A percentile compares a stretch with the other conserved stretches of the same genome.
Conservation (phyloP, 1,284 basidiomycete genomes). For the Ceratobasidium sp. region DNA sequence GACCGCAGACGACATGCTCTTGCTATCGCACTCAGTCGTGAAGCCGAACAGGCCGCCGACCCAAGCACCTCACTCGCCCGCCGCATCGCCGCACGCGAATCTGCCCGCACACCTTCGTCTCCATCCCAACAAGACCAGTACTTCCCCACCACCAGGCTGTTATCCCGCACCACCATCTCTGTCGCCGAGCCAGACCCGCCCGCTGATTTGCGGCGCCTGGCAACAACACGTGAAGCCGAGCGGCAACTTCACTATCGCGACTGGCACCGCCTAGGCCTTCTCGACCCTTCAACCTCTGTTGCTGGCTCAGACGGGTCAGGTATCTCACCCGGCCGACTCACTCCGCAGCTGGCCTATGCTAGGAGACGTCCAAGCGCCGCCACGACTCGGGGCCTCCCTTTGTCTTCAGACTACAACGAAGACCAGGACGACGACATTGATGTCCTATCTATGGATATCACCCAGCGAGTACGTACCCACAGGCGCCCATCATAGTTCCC, state of each 20-base stretch:
- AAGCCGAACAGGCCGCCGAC: slow-evolving; percentile 28
- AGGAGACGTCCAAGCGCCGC: slow-evolving; percentile 32
- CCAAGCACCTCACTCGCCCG: slow-evolving; percentile 37
- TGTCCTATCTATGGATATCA: slow-evolving; percentile 16
- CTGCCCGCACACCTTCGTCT: not conserved
- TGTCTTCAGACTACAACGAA: slow-evolving; percentile 11
- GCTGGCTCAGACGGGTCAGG: slow-evolving; percentile 16
- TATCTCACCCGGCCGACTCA: slow-evolving; percentile 26
- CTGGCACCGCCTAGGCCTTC: slow-evolving; percentile 36
- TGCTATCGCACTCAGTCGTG: slow-evolving; percentile 24
- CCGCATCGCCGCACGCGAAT: slow-evolving; percentile 33
- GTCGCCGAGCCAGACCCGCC: slow-evolving; percentile 38
- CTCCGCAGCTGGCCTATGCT: slow-evolving; percentile 12
- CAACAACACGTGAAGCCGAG: slow-evolving; percentile 42
- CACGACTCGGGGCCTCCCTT: slow-evolving; percentile 15
- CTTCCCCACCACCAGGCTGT: slow-evolving; percentile 20
- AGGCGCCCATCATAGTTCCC: slow-evolving; percentile 19
- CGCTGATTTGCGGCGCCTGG: slow-evolving; percentile 31
- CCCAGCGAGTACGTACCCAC: slow-evolving; percentile 26
- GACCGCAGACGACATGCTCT: slow-evolving; percentile 26
- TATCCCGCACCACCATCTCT: slow-evolving; percentile 36
- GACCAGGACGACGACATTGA: slow-evolving; percentile 32
- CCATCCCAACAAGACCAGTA: slow-evolving; percentile 18
- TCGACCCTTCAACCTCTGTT: slow-evolving; percentile 26
- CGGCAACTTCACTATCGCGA: slow-evolving; percentile 40